A percentile compares a stretch with the other conserved stretches of the same genome.
phyloP scores from a whole-genome alignment of 2,329 filamentous ascomycete genomes.

The Zasmidium cellare region DNA sequence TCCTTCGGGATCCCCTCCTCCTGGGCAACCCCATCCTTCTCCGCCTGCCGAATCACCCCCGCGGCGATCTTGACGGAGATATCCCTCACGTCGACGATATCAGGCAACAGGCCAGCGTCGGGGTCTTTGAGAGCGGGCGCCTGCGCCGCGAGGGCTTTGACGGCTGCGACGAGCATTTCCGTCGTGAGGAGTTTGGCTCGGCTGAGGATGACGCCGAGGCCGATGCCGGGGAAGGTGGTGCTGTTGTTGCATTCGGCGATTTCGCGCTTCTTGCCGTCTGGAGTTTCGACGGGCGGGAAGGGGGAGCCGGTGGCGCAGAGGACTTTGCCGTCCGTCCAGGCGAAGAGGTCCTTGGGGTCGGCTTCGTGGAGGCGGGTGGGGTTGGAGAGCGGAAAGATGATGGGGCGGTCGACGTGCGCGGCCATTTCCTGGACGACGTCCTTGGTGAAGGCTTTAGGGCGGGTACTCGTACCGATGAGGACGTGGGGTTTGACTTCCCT shows the following conservation, averaged over 20 bases:
- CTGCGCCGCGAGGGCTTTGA: conserved; percentile 68
- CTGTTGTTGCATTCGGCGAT: conserved; percentile 87
- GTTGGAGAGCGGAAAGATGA: conserved; percentile 85
- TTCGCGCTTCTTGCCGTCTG: conserved; percentile 55
- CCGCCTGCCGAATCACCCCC: conserved; percentile 70
- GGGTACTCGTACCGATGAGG: conserved; percentile 80
- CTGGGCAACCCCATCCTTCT: conserved; percentile 67
- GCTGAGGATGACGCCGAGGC: conserved; percentile 73
- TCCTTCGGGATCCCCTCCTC: conserved; percentile 63
- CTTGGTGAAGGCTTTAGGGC: conserved; percentile 73
- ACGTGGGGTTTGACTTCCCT: conserved; percentile 74
- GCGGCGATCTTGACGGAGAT: conserved; percentile 77
- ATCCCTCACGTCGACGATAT: conserved; percentile 70
- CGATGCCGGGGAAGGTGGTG: conserved; percentile 79
- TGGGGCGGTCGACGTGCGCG: conserved; percentile 70
- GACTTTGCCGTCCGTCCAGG: conserved; percentile 76
- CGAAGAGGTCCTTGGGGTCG: conserved; percentile 69
- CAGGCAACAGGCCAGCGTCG: conserved; percentile 69
- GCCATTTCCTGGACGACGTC: conserved; percentile 75
- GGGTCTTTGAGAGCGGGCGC: conserved; percentile 69
- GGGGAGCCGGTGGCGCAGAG: conserved; percentile 83
- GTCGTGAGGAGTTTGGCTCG: conserved; percentile 68
- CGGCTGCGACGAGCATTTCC: conserved; percentile 78
- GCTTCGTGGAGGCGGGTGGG: conserved; percentile 84
- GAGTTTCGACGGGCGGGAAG: conserved; percentile 68